These are phyloP conservation scores for Chondrus crispus DNA, from an alignment of 23 red algal species.

Conservation along the genomic window DNA sequence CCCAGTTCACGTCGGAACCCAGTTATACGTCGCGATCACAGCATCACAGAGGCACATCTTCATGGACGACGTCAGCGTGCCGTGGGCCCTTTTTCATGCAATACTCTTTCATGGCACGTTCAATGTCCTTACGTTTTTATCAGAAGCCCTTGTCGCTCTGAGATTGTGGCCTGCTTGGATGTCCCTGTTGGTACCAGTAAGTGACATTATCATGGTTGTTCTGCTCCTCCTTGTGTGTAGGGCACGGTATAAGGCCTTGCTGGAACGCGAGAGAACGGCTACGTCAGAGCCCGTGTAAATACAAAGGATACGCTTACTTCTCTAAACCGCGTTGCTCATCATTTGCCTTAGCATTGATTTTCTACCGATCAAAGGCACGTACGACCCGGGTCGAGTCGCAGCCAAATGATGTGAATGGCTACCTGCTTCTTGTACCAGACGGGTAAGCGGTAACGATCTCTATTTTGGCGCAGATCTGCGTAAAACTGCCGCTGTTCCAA, in stretches of 20 bases:
- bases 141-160: not conserved
- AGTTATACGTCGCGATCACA: constrained; percentile 34
- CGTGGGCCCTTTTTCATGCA: not conserved
- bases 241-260: constrained; percentile 11
- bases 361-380: not conserved
- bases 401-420: too few species aligned
- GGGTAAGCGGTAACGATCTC: too few species aligned
- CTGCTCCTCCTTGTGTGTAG: constrained; percentile 10
- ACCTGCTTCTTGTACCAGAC: too few species aligned
- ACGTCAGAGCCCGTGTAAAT: not conserved
- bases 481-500: too few species aligned
- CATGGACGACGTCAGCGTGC: not conserved
- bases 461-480: too few species aligned
- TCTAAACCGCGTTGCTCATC: not conserved
- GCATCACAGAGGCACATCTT: constrained; percentile 38
- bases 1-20: constrained; percentile 55
- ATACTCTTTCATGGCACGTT: constrained; percentile 49
- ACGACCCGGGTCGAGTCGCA: too few species aligned
- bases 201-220: not conserved
- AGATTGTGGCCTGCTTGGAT: not conserved
- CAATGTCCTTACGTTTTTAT: constrained; percentile 35
- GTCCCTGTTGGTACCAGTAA: not conserved
- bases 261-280: constrained; percentile 25
- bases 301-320: not conserved
- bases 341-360: not conserved